phyloP scores from a whole-genome alignment of 108 stramenopile genomes.

The Nitzschia sp. region DNA sequence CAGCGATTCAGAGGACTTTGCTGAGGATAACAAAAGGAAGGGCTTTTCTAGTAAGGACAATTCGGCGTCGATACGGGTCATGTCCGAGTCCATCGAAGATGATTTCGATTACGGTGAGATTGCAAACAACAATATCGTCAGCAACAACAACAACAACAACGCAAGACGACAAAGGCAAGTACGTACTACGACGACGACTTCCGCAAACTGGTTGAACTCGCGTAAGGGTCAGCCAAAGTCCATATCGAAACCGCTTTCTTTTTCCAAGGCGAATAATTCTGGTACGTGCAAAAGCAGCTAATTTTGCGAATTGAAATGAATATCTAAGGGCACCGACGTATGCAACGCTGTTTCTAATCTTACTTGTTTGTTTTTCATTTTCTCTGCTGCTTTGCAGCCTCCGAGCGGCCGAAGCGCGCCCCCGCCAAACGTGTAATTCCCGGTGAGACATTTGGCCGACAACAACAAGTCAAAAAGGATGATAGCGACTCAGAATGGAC shows the following conservation, averaged over 20 bases:
- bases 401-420: too few species aligned
- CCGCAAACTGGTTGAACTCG: not conserved
- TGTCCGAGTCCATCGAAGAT: not conserved
- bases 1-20: not conserved
- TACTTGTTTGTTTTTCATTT: not conserved
- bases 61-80: not conserved
- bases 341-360: not conserved
- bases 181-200: not conserved
- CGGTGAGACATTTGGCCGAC: too few species aligned
- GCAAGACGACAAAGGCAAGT: not conserved
- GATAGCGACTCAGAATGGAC: not conserved
- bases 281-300: not conserved
- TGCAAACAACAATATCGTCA: too few species aligned
- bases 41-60: not conserved
- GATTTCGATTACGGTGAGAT: not conserved
- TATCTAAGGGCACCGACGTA: not conserved
- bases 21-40: not conserved
- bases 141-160: too few species aligned
- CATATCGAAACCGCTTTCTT: too few species aligned
- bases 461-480: too few species aligned
- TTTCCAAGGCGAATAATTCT: not conserved
- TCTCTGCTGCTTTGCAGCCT: not conserved
- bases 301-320: too few species aligned
- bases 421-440: too few species aligned
- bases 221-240: too few species aligned